phyloP scores from a whole-genome alignment of 2,329 filamentous ascomycete species.

The Diplodia scrobiculata region DNA sequence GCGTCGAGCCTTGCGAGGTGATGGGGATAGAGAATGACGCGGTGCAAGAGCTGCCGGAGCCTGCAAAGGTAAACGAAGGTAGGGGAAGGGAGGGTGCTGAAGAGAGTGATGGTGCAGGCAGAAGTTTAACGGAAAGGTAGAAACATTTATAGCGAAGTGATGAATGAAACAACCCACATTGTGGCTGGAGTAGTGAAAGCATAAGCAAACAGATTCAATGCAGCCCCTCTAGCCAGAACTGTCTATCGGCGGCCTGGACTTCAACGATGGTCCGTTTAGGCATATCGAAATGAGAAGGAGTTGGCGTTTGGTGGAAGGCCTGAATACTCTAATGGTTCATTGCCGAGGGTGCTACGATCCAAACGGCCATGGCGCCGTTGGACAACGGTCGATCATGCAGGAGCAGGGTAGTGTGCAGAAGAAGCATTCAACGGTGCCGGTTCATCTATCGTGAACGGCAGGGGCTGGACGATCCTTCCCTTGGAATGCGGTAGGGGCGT shows the following conservation, averaged over 20 bases:
- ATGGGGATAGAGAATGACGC: constrained; percentile 17
- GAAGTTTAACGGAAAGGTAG: not conserved
- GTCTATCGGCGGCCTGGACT: not conserved
- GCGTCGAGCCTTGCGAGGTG: constrained; percentile 7
- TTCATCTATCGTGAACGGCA: constrained; percentile 23
- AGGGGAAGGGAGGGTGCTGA: constrained; percentile 6
- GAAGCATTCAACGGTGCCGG: constrained; percentile 15
- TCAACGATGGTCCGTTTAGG: not conserved
- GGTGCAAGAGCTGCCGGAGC: constrained; percentile 24
- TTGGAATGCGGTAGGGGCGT: constrained; percentile 13
- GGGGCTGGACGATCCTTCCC: not conserved
- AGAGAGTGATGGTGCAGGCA: constrained; percentile 4
- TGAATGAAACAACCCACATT: not conserved
- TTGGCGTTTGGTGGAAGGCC: constrained; percentile 1
- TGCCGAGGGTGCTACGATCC: constrained; percentile 15
- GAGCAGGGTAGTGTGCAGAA: not conserved
- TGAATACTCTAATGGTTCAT: not conserved
- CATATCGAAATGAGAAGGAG: constrained; percentile 19
- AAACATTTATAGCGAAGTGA: constrained; percentile 20
- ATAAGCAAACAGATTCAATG: not conserved
- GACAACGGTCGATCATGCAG: not conserved
- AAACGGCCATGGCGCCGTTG: not conserved
- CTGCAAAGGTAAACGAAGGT: constrained; percentile 14
- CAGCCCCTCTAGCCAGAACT: not conserved
- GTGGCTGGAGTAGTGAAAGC: not conserved